Evolutionary conservation across 2,329 filamentous ascomycete genomes (phyloP).

Genomic region (Verticillium zaregamsianum): DNA sequence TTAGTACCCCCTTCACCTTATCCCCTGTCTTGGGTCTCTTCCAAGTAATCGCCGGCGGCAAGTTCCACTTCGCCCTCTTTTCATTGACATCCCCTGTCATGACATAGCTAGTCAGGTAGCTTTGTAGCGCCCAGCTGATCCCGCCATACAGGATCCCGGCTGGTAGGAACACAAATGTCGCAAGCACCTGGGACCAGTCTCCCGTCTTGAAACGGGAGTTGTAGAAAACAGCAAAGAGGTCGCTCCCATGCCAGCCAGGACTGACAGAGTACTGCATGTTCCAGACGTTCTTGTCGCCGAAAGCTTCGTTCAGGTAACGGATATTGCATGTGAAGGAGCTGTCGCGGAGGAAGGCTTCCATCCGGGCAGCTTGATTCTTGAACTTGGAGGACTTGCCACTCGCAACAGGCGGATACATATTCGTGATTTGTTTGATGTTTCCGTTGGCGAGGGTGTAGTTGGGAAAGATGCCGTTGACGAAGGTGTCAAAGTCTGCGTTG

Average conservation of each 20-base stretch:
- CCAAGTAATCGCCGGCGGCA: constrained; percentile 30
- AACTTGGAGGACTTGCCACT: constrained; percentile 14
- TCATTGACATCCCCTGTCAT: constrained; percentile 34
- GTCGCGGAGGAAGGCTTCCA: constrained; percentile 25
- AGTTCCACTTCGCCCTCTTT: constrained; percentile 20
- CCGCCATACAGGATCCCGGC: constrained; percentile 25
- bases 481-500: constrained; percentile 26
- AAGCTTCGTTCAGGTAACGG: constrained; percentile 30
- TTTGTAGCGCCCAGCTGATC: constrained; percentile 31
- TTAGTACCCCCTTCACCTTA: constrained; percentile 22
- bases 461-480: constrained; percentile 25
- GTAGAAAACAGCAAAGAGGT: constrained; percentile 37
- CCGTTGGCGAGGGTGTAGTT: constrained; percentile 22
- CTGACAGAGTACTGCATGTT: constrained; percentile 35
- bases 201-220: constrained; percentile 23
- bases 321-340: constrained; percentile 32
- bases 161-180: constrained; percentile 21
- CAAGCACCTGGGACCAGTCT: constrained; percentile 18
- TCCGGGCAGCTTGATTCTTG: constrained; percentile 20
- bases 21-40: constrained; percentile 22
- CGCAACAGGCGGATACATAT: constrained; percentile 21
- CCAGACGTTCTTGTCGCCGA: constrained; percentile 27
- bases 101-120: constrained; percentile 35
- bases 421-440: constrained; percentile 19
- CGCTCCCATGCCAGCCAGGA: constrained; percentile 33